phyloP scores from a whole-genome alignment of 208 protist genomes.

The Trypanosoma boissoni region DNA sequence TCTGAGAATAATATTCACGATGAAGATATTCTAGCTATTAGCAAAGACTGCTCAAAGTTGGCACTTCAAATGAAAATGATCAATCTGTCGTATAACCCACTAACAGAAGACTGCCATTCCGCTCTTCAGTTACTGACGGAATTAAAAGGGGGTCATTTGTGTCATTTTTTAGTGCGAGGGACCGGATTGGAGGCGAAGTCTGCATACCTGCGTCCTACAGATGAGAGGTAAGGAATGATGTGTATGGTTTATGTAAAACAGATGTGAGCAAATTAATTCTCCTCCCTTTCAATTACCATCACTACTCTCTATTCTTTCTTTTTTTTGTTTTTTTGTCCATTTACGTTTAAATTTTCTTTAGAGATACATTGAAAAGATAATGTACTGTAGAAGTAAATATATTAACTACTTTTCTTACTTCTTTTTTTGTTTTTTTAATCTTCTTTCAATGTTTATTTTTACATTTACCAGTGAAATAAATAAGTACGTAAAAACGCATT shows the following conservation, averaged over 20 bases:
- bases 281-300: neutral
- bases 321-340: neutral
- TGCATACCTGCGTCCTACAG: constrained; percentile 11
- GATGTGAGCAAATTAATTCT: no score
- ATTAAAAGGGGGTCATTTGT: constrained; percentile 27
- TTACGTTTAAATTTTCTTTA: constrained; percentile 6
- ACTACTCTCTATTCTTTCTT: constrained; percentile 17
- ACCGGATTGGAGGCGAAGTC: constrained; percentile 38
- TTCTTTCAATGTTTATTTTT: constrained; percentile 7
- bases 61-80: constrained; percentile 39
- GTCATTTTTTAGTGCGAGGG: constrained; percentile 44
- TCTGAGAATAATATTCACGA: constrained; percentile 64
- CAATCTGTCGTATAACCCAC: constrained; percentile 51
- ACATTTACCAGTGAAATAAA: no score
- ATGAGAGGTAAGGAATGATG: neutral
- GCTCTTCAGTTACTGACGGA: constrained; percentile 37
- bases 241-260: neutral
- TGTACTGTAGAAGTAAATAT: neutral
- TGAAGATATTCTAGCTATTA: constrained; percentile 41
- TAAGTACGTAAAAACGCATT: no score
- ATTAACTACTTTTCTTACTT: constrained; percentile 2
- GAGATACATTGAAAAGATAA: neutral
- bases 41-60: constrained; percentile 29
- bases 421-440: constrained; percentile 18
- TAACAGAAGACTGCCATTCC: constrained; percentile 26